phyloP scores from a whole-genome alignment of 345 rosid species.

The Kernera saxatilis region DNA sequence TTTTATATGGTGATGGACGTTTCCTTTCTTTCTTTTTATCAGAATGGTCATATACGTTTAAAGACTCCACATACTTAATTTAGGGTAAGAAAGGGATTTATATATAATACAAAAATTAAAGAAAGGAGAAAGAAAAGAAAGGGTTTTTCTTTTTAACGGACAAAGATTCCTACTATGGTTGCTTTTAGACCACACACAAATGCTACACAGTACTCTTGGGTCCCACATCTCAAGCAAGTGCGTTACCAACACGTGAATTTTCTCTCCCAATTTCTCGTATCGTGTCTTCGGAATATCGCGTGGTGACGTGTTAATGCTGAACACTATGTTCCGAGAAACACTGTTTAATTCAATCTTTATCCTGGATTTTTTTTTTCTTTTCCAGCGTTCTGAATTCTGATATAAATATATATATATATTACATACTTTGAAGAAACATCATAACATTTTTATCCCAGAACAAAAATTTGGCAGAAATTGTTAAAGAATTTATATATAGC shows the following conservation, averaged over 20 bases:
- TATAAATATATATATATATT: no score
- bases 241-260: conserved; percentile 38
- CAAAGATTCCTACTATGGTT: conserved; percentile 60
- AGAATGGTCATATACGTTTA: neutral
- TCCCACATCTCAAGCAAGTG: conserved; percentile 34
- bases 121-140: neutral
- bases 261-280: conserved; percentile 8
- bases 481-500: no score
- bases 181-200: conserved; percentile 55
- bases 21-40: neutral
- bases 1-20: neutral
- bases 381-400: neutral
- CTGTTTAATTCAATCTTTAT: neutral
- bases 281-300: neutral
- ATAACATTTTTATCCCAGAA: no score
- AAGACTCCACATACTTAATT: neutral
- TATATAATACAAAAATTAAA: neutral
- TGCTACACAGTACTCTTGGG: conserved; percentile 46
- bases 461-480: no score
- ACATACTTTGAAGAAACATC: no score
- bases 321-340: neutral
- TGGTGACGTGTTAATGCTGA: neutral
- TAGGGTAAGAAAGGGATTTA: neutral
- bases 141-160: conserved; percentile 30
- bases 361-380: neutral